These are phyloP conservation scores for Fraxinus pennsylvanica DNA, from an alignment of 257 asterid species.

Conservation along the genomic window DNA sequence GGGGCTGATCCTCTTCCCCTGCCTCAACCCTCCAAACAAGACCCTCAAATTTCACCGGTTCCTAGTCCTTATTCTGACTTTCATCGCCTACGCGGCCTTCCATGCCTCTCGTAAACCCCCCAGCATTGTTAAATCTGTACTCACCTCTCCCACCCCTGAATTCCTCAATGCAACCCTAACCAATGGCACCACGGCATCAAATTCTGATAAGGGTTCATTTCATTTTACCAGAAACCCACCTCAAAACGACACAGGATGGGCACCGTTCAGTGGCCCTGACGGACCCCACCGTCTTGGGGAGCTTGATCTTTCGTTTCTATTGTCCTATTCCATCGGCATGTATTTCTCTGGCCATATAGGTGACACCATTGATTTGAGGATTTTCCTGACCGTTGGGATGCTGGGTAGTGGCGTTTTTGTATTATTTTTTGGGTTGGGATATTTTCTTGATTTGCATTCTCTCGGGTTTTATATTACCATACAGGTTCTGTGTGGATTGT, in stretches of 20 bases:
- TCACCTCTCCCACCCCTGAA: constrained; percentile 62
- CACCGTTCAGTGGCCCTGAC: constrained; percentile 69
- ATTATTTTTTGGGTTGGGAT: constrained; percentile 68
- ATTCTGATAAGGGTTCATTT: constrained; percentile 29
- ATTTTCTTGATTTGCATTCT: constrained; percentile 73
- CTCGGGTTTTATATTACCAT: constrained; percentile 52
- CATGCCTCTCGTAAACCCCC: constrained; percentile 98
- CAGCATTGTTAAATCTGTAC: constrained; percentile 86
- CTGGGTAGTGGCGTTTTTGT: constrained; percentile 79
- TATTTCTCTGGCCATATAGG: constrained; percentile 85
- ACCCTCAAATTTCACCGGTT: constrained; percentile 58
- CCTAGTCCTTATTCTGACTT: constrained; percentile 68
- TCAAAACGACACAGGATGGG: constrained; percentile 62
- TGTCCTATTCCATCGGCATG: constrained; percentile 82
- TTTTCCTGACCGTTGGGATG: constrained; percentile 81
- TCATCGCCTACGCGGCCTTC: constrained; percentile 79
- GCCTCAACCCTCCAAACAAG: constrained; percentile 51
- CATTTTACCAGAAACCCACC: constrained; percentile 18
- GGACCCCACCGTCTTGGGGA: constrained; percentile 97
- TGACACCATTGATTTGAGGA: constrained; percentile 68
- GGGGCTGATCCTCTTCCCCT: constrained; percentile 58
- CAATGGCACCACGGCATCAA: constrained; percentile 22
- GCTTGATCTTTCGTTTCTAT: constrained; percentile 81
- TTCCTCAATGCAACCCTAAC: constrained; percentile 33
- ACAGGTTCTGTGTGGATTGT: constrained; percentile 82